Percentiles rank a stretch among this genome's conserved stretches.
These are phyloP conservation scores for Phytophthora sansomeana DNA, from an alignment of 352 stramenopile genomes.

Conservation along the genomic window DNA sequence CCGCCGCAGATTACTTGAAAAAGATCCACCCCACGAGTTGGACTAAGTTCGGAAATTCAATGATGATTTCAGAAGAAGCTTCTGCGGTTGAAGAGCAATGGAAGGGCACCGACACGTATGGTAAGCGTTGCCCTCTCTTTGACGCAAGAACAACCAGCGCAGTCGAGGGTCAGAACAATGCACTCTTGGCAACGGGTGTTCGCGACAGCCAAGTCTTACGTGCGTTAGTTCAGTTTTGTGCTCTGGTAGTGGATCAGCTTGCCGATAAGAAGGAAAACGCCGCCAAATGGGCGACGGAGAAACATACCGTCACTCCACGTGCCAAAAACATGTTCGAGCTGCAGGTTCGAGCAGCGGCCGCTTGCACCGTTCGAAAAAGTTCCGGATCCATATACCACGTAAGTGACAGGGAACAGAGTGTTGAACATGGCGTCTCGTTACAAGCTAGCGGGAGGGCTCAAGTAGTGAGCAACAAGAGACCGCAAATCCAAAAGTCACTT, in stretches of 20 bases:
- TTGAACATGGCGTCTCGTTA: too few relatives aligned
- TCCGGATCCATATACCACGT: background rate
- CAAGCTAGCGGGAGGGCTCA: background rate
- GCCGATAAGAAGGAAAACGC: background rate
- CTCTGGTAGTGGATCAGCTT: background rate
- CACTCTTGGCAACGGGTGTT: background rate
- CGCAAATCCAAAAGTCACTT: background rate
- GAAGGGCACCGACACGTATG: background rate
- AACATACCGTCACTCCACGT: constrained; percentile 8
- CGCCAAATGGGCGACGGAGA: background rate
- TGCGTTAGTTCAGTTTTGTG: background rate
- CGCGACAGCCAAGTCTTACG: constrained; percentile 7
- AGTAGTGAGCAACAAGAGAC: background rate
- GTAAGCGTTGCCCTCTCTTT: background rate
- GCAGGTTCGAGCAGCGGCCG: constrained; percentile 9
- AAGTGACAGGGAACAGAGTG: too few relatives aligned
- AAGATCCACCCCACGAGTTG: constrained; percentile 15
- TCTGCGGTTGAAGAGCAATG: constrained; percentile 7
- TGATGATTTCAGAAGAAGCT: too few relatives aligned
- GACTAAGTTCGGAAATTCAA: constrained; percentile 18
- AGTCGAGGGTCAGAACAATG: constrained; percentile 12
- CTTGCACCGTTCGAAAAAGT: constrained; percentile 7
- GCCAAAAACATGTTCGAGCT: constrained; percentile 2
- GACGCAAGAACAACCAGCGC: constrained; percentile 11
- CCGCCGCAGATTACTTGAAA: background rate